These are phyloP conservation scores for Seiridium cupressi DNA, from an alignment of 2,329 filamentous ascomycete species.

Conservation along the genomic window DNA sequence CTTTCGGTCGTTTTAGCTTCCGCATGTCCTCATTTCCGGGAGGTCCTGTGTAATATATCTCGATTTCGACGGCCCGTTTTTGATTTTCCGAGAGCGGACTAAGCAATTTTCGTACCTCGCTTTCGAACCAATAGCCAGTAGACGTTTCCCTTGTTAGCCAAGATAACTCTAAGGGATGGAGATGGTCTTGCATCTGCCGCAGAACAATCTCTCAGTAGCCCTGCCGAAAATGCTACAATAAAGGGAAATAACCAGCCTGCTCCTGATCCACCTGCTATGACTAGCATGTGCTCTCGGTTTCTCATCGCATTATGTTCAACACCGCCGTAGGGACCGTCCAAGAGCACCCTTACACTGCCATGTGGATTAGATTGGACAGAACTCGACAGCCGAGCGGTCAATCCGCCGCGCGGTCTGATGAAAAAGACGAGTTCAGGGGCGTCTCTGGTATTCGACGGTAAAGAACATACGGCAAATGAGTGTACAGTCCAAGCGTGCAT, in stretches of 20 bases:
- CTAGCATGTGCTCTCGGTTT: not conserved
- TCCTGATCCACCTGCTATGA: not conserved
- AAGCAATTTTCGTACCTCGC: not conserved
- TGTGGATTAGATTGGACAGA: not conserved
- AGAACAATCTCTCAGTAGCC: not conserved
- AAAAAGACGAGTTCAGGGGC: slow-evolving; percentile 48
- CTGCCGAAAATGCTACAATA: not conserved
- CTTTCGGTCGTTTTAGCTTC: not conserved
- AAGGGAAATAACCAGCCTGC: not conserved
- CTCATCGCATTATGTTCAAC: not conserved
- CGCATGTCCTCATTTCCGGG: not conserved
- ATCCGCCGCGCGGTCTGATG: slow-evolving; percentile 44
- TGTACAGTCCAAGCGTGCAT: slow-evolving; percentile 44
- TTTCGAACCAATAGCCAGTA: not conserved
- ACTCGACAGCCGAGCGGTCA: slow-evolving; percentile 33
- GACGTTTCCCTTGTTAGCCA: not conserved
- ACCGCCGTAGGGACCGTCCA: slow-evolving; percentile 23
- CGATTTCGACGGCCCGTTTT: not conserved
- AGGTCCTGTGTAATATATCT: not conserved
- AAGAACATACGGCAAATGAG: slow-evolving; percentile 55
- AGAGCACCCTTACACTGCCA: slow-evolving; percentile 38
- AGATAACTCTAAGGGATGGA: not conserved
- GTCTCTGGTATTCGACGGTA: slow-evolving; percentile 28
- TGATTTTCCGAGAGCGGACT: not conserved
- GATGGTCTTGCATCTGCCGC: not conserved